Percentiles rank a stretch among this genome's conserved stretches.
phyloP scores from a whole-genome alignment of 2,329 filamentous ascomycete genomes.

The Myriosclerotinia scirpicola region DNA sequence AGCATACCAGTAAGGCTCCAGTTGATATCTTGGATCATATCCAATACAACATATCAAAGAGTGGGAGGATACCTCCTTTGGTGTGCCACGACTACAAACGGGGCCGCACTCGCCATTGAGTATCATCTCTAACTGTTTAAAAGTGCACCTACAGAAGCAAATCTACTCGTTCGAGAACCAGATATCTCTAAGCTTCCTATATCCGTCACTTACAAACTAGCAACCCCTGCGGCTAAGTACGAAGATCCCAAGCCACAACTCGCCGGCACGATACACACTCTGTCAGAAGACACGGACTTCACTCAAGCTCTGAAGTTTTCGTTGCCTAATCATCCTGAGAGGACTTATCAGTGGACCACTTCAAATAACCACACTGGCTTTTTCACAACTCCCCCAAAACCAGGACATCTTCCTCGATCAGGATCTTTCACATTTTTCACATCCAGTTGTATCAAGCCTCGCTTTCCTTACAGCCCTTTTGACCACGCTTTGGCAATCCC shows the following conservation, averaged over 20 bases:
- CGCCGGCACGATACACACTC: constrained; percentile 62
- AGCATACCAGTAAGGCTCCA: neutral
- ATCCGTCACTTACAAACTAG: constrained; percentile 64
- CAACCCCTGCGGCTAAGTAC: constrained; percentile 51
- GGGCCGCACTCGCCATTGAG: neutral
- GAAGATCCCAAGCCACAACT: constrained; percentile 65
- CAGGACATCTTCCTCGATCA: constrained; percentile 43
- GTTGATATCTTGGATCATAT: neutral
- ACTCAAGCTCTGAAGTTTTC: constrained; percentile 70
- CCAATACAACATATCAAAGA: neutral
- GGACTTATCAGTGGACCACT: constrained; percentile 77
- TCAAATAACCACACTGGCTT: constrained; percentile 85
- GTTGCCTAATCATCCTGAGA: constrained; percentile 64
- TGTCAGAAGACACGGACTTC: constrained; percentile 78
- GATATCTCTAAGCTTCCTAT: constrained; percentile 72
- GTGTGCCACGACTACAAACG: neutral
- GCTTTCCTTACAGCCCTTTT: constrained; percentile 85
- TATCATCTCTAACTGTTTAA: neutral
- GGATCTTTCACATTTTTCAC: constrained; percentile 86
- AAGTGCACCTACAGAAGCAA: constrained; percentile 70
- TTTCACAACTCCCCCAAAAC: constrained; percentile 73
- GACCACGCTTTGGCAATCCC: constrained; percentile 80
- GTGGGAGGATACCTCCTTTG: neutral
- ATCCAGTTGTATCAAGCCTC: constrained; percentile 88
- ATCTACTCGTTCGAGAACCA: constrained; percentile 81